Evolutionary conservation across 2,329 filamentous ascomycete genomes (phyloP).

Genomic region (Scopulariopsis brevicaulis): DNA sequence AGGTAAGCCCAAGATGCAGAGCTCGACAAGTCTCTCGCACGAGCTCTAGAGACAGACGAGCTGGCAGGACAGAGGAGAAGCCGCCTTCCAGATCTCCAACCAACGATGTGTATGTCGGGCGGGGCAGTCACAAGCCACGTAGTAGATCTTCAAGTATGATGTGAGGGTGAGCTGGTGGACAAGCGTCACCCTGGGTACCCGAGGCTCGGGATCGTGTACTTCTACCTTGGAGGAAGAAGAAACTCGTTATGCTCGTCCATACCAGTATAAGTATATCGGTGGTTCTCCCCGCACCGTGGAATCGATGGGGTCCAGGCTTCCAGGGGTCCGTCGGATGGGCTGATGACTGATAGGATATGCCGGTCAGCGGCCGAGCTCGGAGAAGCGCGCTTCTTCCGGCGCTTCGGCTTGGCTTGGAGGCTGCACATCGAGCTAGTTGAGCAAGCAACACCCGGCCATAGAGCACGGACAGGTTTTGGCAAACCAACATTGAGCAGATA

Average conservation of each 20-base stretch:
- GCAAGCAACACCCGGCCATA: neutral
- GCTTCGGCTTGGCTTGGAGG: neutral
- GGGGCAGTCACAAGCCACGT: neutral
- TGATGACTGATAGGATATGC: neutral
- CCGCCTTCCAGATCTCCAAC: neutral
- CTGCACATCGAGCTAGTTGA: neutral
- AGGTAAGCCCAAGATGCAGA: too few species aligned
- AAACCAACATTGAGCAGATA: too few species aligned
- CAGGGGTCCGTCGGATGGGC: neutral
- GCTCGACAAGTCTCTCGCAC: too few species aligned
- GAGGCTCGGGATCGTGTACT: neutral
- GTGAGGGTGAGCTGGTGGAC: neutral
- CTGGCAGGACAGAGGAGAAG: neutral
- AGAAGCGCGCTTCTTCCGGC: neutral
- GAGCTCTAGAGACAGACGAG: neutral
- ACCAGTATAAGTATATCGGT: neutral
- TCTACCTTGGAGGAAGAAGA: neutral
- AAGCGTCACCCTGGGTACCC: neutral
- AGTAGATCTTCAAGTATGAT: neutral
- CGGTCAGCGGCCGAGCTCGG: neutral
- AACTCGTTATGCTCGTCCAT: neutral
- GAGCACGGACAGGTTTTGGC: too few species aligned
- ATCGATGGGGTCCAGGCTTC: neutral
- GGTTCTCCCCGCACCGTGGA: neutral
- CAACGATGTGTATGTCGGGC: neutral